phyloP scores from a whole-genome alignment of 2,329 filamentous ascomycete species.

The Nothophoma quercina region DNA sequence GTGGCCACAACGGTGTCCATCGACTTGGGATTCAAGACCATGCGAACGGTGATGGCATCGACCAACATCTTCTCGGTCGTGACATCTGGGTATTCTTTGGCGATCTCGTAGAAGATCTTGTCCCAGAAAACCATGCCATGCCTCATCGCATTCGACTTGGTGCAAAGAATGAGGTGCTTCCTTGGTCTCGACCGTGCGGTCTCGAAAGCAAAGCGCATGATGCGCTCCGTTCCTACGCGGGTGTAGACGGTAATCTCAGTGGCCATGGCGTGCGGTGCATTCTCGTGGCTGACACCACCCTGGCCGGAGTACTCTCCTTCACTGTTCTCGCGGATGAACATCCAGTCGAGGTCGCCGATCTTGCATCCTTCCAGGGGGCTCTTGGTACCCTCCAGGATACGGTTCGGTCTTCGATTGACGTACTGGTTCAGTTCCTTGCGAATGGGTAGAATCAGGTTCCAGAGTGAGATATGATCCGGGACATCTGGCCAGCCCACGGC shows the following conservation, averaged over 20 bases:
- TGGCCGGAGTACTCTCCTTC: constrained; percentile 60
- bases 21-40: constrained; percentile 55
- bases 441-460: constrained; percentile 72
- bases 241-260: constrained; percentile 59
- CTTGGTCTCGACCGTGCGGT: constrained; percentile 53
- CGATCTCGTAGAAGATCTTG: constrained; percentile 55
- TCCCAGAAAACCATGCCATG: constrained; percentile 61
- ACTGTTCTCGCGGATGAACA: constrained; percentile 58
- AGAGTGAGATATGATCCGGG: constrained; percentile 72
- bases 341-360: constrained; percentile 54
- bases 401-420: constrained; percentile 68
- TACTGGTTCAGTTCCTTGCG: constrained; percentile 73
- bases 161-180: constrained; percentile 60
- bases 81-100: constrained; percentile 56
- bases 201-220: constrained; percentile 58
- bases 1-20: constrained; percentile 59
- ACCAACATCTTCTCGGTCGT: constrained; percentile 60
- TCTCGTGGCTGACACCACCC: constrained; percentile 54
- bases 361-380: constrained; percentile 51
- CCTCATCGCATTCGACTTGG: constrained; percentile 58
- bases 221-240: constrained; percentile 55
- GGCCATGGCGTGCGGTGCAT: constrained; percentile 51
- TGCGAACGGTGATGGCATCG: constrained; percentile 59
- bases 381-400: constrained; percentile 53
- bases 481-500: constrained; percentile 68